Conservation (phyloP, 1,139 yeast species). For the Saccharomyces hybrid region DNA sequence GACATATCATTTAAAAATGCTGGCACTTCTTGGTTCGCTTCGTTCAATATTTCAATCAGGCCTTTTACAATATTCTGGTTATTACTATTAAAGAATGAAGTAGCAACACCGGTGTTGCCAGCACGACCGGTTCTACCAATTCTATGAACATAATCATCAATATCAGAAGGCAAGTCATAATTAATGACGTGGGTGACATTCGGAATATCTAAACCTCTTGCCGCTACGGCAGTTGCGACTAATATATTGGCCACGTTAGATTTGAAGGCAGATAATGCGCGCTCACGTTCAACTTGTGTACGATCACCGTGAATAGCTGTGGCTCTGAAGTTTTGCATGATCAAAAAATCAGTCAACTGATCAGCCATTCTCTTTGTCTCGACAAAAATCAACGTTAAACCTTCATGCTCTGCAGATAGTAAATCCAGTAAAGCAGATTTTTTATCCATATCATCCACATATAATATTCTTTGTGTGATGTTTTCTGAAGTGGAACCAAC, state of each 20-base stretch:
- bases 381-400: slow-evolving; percentile 85
- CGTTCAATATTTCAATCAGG: slow-evolving; percentile 73
- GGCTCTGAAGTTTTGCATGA: slow-evolving; percentile 84
- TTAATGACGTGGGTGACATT: slow-evolving; percentile 95
- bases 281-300: slow-evolving; percentile 94
- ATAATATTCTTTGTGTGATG: slow-evolving; percentile 84
- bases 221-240: slow-evolving; percentile 92
- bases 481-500: slow-evolving; percentile 96
- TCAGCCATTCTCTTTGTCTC: slow-evolving; percentile 99
- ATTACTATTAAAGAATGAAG: slow-evolving; percentile 93
- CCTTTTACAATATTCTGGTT: slow-evolving; percentile 85
- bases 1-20: slow-evolving; percentile 69
- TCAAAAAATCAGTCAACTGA: slow-evolving; percentile 81
- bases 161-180: slow-evolving; percentile 92
- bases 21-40: slow-evolving; percentile 97
- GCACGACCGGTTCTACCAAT: slow-evolving; percentile 99
- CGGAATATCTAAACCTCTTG: slow-evolving; percentile 96
- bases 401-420: slow-evolving; percentile 59
- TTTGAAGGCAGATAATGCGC: slow-evolving; percentile 68
- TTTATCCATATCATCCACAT: slow-evolving; percentile 93
- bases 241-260: slow-evolving; percentile 55
- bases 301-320: slow-evolving; percentile 98
- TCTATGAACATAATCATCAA: slow-evolving; percentile 97
- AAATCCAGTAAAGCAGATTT: slow-evolving; percentile 83
- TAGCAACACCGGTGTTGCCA: slow-evolving; percentile 95